A percentile compares a stretch with the other conserved stretches of the same genome.
Conservation (phyloP, 441 rosid species). For the Metrosideros polymorpha region DNA sequence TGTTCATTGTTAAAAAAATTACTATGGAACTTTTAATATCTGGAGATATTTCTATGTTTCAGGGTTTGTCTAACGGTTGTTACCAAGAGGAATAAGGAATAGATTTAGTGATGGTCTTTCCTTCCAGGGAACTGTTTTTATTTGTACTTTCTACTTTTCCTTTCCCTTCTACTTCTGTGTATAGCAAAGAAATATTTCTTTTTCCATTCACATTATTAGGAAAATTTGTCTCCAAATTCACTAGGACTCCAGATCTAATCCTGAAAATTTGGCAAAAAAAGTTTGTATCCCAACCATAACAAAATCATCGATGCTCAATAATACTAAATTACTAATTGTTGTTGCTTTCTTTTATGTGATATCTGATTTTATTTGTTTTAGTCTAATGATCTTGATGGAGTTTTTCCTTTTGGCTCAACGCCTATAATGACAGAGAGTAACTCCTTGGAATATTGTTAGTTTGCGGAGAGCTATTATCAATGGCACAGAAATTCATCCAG, state of each 20-base stretch:
- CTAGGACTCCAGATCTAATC: neutral
- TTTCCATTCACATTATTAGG: neutral
- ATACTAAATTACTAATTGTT: neutral
- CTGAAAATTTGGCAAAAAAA: neutral
- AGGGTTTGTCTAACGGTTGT: neutral
- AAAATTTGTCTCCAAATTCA: neutral
- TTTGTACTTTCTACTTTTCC: neutral
- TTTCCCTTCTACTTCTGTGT: neutral
- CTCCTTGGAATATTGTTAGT: slow-evolving; percentile 72
- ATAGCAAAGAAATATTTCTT: neutral
- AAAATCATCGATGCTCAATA: neutral
- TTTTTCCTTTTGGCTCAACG: neutral
- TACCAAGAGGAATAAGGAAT: neutral
- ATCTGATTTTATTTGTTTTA: neutral
- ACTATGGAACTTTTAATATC: neutral
- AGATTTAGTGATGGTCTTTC: neutral
- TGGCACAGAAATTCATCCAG: slow-evolving; percentile 87
- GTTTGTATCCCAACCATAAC: neutral
- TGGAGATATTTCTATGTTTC: neutral
- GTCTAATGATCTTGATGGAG: neutral
- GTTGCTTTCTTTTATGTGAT: neutral
- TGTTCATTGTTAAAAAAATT: neutral
- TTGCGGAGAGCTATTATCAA: slow-evolving; percentile 79
- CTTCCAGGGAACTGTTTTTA: neutral
- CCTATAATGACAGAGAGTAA: slow-evolving; percentile 63